phyloP scores from a whole-genome alignment of 2,329 filamentous ascomycete species.

The Penicillium sclerotigenum region DNA sequence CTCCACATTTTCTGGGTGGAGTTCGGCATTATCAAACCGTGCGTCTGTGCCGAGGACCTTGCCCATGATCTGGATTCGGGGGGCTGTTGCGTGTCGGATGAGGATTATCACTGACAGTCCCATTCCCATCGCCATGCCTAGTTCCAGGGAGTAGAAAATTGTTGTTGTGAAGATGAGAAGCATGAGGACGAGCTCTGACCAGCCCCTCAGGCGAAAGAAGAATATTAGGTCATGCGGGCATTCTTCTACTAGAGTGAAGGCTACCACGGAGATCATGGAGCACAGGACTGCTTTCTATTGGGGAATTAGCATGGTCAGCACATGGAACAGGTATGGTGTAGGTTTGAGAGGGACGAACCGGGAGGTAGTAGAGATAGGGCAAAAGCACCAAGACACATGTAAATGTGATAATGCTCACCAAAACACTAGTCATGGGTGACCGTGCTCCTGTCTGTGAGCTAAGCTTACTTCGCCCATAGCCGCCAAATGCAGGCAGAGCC shows the following conservation, averaged over 20 bases:
- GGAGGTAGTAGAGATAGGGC: slow-evolving; percentile 91
- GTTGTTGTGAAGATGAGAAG: slow-evolving; percentile 83
- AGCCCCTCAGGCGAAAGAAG: slow-evolving; percentile 81
- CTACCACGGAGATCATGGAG: slow-evolving; percentile 92
- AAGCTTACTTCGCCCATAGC: slow-evolving; percentile 93
- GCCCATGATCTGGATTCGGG: slow-evolving; percentile 92
- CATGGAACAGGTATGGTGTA: neutral
- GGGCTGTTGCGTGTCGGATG: slow-evolving; percentile 83
- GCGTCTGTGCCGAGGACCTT: slow-evolving; percentile 74
- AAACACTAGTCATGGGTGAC: slow-evolving; percentile 89
- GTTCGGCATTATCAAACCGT: slow-evolving; percentile 79
- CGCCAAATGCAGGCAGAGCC: slow-evolving; percentile 89
- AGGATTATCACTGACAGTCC: slow-evolving; percentile 86
- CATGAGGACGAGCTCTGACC: slow-evolving; percentile 84
- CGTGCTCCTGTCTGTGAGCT: slow-evolving; percentile 88
- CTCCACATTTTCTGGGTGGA: slow-evolving; percentile 70
- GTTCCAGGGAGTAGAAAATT: slow-evolving; percentile 89
- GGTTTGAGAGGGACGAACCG: slow-evolving; percentile 58
- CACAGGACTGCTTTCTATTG: slow-evolving; percentile 84
- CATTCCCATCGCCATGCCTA: slow-evolving; percentile 91
- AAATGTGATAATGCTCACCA: slow-evolving; percentile 78
- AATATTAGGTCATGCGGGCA: slow-evolving; percentile 88
- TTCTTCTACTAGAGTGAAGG: slow-evolving; percentile 92
- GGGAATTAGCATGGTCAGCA: slow-evolving; percentile 1
- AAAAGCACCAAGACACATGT: slow-evolving; percentile 77